Base-by-base conservation (phyloP, 306 rosid species). In the Trichosanthes truncata region DNA sequence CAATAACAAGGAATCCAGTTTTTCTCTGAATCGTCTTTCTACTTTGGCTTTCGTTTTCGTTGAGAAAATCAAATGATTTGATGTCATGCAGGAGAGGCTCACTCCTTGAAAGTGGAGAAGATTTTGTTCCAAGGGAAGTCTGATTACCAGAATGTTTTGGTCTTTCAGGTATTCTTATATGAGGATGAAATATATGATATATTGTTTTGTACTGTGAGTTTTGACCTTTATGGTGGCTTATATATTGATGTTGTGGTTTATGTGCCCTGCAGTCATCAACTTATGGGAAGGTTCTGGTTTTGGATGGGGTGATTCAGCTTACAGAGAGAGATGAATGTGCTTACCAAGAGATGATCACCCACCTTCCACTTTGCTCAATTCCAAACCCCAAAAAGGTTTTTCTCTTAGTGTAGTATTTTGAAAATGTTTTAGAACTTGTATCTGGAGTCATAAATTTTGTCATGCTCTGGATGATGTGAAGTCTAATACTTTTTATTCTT, bases 291-390 rank as follows among this genome's bases (percentile, higher is more conserved):
- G 99, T 96, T 87, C 98, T 96, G 79, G 87, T 96, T 80, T 85
- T 96, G 88, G 99, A 96, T 68, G 99, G 99, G 23, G 99, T 96
- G 80, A 96, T 96, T 91, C 99, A 96, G 87, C 93, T 96, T 62
- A 96, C 99, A 0, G 99, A 96, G 87, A 89, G 98, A 85, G 99
- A 96, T 84, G 99, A 96, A 86, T 96, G 99, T 79, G 97, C 99
- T 72, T 96, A 96, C 88, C 99, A 96, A 85, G 99, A 96, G 87
- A 96, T 96, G 99, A 96, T 96, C 79, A 82, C 93, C 20, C 98
- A 96, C 84, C 97, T 96, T 84, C 96, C 99, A 55, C 91, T 96
- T 43, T 91, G 99, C 89, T 96, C 99, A 55, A 96, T 96, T 83
- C 87, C 92, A 79, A 88, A 88, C 82, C 98, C 99, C 49, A 88